Base-by-base conservation (phyloP, 2,329 filamentous ascomycete species). In the Paradendryphiella salina region DNA sequence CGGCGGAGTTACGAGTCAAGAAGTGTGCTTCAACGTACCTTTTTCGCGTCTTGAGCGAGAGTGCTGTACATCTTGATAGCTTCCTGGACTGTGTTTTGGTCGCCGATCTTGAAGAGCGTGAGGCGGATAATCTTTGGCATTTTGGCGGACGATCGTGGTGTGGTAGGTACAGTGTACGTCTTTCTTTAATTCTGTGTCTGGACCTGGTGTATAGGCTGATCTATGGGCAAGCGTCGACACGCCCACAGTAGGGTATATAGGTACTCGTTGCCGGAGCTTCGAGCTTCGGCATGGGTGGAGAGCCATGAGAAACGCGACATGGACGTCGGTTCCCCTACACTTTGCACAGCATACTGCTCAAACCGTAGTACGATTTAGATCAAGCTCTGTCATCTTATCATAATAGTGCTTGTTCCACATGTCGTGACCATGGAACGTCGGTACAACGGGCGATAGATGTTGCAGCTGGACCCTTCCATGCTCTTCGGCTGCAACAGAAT, bases 31-130 rank as follows among this genome's bases (percentile, higher is more conserved):
- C 35, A 32, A 60, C 66, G 50, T 63, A 74, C 71, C 60, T 72
- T 74, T 31, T 65, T 48, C 11, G 70, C 71, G 32, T 71, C 65
- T 34, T 64, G 57, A 43, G 46, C 54, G 51, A 74, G 58, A 8
- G 68, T 65, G 7, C 66, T 61, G 65, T 72, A 74, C 52, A 67
- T 70, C 15, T 63, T 45, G 40, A 71, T 57, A 3, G 64, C 60
- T 44, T 64, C 63, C 51, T 70, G 54, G 48, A 73, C 49, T 48
- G 62, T 45, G 26, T 64, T 54, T 3, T 50, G 17, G 36, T 73
- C 64, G 44, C 66, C 57, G 49, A 73, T 59, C 55, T 74, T 73
- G 66, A 74, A 72, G 23, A 73, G 59, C 10, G 70, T 73, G 40
- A 73, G 56, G 49, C 71, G 71, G 45, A 67, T 51, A 56, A 74